Percentiles rank a stretch among this genome's conserved stretches.
Conservation (phyloP, 2,329 filamentous ascomycete genomes). For the Canariomyces notabilis region DNA sequence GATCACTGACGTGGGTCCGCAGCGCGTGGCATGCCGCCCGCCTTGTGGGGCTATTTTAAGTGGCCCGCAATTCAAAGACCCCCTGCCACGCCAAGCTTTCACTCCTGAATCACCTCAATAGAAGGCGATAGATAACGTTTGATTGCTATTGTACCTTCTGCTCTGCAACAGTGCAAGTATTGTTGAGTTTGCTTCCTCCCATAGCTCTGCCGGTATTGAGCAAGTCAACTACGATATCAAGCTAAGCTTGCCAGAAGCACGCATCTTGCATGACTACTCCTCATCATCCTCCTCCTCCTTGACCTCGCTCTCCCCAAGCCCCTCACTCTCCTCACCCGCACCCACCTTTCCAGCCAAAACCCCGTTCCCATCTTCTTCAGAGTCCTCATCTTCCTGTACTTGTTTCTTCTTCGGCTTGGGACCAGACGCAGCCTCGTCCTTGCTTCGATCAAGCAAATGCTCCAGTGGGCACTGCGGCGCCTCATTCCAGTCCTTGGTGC, state of each 20-base stretch:
- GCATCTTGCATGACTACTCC: not conserved
- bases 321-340: not conserved
- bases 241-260: not conserved
- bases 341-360: conserved; percentile 9
- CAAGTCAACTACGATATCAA: not conserved
- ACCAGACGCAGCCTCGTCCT: conserved; percentile 22
- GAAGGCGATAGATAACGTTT: too few relatives aligned
- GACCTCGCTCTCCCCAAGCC: not conserved
- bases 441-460: conserved; percentile 35
- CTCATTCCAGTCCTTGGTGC: conserved; percentile 58
- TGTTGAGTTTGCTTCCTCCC: not conserved
- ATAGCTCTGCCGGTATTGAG: not conserved
- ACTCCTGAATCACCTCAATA: not conserved
- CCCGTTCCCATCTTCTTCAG: conserved; percentile 12
- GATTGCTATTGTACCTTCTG: too few relatives aligned
- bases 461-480: conserved; percentile 39
- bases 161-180: not conserved
- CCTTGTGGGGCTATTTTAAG: not conserved
- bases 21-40: too few relatives aligned
- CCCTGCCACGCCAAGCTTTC: not conserved
- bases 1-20: too few relatives aligned
- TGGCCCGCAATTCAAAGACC: not conserved
- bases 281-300: conserved; percentile 1
- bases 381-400: conserved; percentile 5
- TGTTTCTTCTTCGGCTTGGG: conserved; percentile 16